phyloP scores from a whole-genome alignment of 2,329 filamentous ascomycete species.

The Ceratocystis huliohia region DNA sequence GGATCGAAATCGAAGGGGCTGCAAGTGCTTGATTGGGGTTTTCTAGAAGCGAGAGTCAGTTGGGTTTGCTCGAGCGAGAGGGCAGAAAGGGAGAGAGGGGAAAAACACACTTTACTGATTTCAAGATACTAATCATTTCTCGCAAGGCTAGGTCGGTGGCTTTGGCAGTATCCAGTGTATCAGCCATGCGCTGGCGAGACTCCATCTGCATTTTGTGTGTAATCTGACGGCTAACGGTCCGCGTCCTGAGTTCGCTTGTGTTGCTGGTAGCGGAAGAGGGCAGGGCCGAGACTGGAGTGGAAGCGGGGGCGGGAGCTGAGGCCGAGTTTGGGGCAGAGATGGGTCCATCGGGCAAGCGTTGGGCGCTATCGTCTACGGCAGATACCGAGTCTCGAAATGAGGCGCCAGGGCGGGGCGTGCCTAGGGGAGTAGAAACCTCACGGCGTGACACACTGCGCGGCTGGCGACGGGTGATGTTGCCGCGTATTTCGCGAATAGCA shows the following conservation, averaged over 20 bases:
- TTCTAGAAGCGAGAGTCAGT: constrained; percentile 2
- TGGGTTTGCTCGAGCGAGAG: not conserved
- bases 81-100: not conserved
- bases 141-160: constrained; percentile 75
- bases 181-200: constrained; percentile 48
- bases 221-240: constrained; percentile 38
- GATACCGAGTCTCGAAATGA: constrained; percentile 24
- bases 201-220: constrained; percentile 51
- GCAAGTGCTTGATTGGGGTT: constrained; percentile 13
- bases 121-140: constrained; percentile 68
- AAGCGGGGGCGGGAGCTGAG: constrained; percentile 31
- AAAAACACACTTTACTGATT: constrained; percentile 64
- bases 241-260: constrained; percentile 25
- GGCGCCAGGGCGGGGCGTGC: constrained; percentile 34
- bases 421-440: constrained; percentile 47
- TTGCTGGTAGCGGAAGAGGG: constrained; percentile 21
- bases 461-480: constrained; percentile 75
- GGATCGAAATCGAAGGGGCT: constrained; percentile 70
- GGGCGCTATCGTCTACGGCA: constrained; percentile 30
- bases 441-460: constrained; percentile 41
- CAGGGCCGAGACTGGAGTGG: constrained; percentile 22
- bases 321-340: not conserved
- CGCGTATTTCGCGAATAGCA: constrained; percentile 71
- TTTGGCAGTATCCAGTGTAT: constrained; percentile 64
- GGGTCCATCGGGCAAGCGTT: constrained; percentile 23